Conservation (phyloP, 306 rosid species). For the Dryas alaskensis region DNA sequence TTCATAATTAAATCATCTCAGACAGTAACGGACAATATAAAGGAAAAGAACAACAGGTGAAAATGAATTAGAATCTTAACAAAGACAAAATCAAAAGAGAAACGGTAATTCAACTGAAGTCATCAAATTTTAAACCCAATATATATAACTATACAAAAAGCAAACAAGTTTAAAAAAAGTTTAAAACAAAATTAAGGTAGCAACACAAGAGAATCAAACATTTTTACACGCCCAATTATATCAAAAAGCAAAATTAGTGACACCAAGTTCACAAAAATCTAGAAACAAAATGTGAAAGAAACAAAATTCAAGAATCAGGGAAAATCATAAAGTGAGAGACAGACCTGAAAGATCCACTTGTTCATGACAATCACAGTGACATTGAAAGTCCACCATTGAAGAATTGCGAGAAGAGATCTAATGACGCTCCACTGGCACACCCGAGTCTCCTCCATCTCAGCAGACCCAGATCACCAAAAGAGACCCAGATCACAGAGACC, state of each 20-base stretch:
- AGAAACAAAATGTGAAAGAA: background rate
- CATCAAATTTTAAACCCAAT: background rate
- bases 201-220: background rate
- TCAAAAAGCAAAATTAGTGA: background rate
- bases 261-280: background rate
- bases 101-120: background rate
- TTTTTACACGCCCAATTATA: background rate
- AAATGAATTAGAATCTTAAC: background rate
- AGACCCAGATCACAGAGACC: conserved; percentile 23
- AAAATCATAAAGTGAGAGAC: background rate
- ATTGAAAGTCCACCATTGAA: conserved; percentile 97
- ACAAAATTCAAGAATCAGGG: background rate
- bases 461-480: conserved; percentile 32
- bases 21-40: background rate
- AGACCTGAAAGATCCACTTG: conserved; percentile 99
- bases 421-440: conserved; percentile 64
- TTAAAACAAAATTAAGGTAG: background rate
- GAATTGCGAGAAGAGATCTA: conserved; percentile 83
- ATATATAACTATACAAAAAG: background rate
- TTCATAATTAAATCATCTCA: background rate
- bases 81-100: background rate
- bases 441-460: conserved; percentile 66
- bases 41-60: background rate
- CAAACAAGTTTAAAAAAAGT: background rate
- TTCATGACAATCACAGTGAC: conserved; percentile 89